Evolutionary conservation across 345 rosid species (phyloP).

Genomic region (Passiflora organensis): DNA sequence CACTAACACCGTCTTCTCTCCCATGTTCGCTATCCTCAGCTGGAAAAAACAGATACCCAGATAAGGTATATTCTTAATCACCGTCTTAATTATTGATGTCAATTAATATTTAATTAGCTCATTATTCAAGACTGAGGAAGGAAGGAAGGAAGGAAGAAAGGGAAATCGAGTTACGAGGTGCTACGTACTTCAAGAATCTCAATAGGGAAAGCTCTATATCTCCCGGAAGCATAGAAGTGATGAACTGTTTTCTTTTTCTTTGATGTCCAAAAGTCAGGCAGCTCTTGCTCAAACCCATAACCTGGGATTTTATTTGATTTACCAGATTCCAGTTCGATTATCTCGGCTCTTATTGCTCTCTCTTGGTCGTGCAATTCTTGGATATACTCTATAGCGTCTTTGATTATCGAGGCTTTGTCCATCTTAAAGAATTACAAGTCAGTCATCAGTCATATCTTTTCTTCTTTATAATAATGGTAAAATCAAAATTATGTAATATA

Average conservation of each 20-base stretch:
- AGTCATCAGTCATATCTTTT: too few species aligned
- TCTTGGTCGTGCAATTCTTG: conserved; percentile 80
- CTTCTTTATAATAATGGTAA: too few species aligned
- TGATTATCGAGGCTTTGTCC: conserved; percentile 99
- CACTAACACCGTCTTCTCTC: conserved; percentile 64
- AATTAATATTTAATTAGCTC: too few species aligned
- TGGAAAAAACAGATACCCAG: conserved; percentile 19
- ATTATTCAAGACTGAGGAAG: background rate
- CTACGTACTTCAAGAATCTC: conserved; percentile 53
- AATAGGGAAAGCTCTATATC: conserved; percentile 42
- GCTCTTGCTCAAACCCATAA: conserved; percentile 51
- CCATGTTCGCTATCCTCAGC: conserved; percentile 70
- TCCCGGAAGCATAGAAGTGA: conserved; percentile 35
- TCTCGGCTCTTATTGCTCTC: conserved; percentile 58
- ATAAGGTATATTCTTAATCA: too few species aligned
- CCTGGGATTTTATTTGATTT: conserved; percentile 27
- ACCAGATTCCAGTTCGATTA: conserved; percentile 66
- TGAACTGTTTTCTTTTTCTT: conserved; percentile 59
- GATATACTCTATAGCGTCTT: conserved; percentile 87
- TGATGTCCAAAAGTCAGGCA: conserved; percentile 50
- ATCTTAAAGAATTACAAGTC: conserved; percentile 60
- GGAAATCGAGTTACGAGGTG: too few species aligned
- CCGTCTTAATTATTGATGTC: conserved; percentile 1
- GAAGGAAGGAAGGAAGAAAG: background rate
- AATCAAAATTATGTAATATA: too few species aligned